Base-by-base conservation (phyloP, 2,329 filamentous ascomycete species). In the Alternaria panax region DNA sequence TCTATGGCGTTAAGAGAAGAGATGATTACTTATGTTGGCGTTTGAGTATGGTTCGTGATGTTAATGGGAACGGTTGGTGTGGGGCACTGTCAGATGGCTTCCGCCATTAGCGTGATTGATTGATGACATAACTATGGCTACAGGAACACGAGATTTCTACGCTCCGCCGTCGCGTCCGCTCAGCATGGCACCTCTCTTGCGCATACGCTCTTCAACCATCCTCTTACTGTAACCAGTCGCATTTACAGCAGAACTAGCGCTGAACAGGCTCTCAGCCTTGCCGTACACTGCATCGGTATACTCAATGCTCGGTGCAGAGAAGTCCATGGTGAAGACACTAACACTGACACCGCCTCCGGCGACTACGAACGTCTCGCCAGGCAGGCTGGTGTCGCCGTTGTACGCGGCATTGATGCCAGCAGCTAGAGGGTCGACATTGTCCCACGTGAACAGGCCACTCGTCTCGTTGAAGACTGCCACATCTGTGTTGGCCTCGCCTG, bases 361-460 rank as follows among this genome's bases (percentile, higher is more conserved):
- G 11, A 85, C 78, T 2, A 85, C 75, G 38, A 77, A 78, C 1
- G 82, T 84, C 77, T 86, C 84, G 0, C 83, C 82, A 0, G 82
- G 81, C n/a, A 86, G 67, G 7, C 69, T 72, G 67, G 82, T 84
- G 54, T 86, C 80, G 1, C 83, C 84, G 48, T 85, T 85, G 63
- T 84, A 81, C 57, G 83, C 85, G 1, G 74, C 67, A 53, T 85
- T 85, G 2, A 82, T 74, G 1, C 81, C 83, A 75, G 82, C 83
- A 7, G 83, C 84, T 9, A 82, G 76, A 1, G 68, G 68, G 9
- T 62, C 54, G 5, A 84, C 83, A 2, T 85, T 84, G 0, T 81
- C 82, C 84, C 85, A 71, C 14, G 51, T 51, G 63, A 86, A 85
- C 0, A 80, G 73, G 0, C 81, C 79, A 3, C 79, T 79, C 1